Percentiles rank a stretch among this genome's conserved stretches.
These are phyloP conservation scores for Misopates orontium DNA, from an alignment of 257 asterid species.

Conservation along the genomic window DNA sequence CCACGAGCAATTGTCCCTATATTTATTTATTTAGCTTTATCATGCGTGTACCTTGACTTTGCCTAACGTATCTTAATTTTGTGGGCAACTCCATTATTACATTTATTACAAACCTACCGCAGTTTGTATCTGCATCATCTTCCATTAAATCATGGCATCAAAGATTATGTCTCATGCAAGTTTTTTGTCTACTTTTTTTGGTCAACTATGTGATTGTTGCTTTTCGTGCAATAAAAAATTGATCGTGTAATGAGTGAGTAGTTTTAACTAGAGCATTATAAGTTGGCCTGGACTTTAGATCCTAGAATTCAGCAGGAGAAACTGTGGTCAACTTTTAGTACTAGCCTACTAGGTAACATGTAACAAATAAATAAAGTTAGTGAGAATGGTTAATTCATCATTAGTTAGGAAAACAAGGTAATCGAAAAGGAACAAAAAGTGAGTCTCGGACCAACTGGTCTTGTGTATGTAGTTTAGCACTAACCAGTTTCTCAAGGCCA, in stretches of 20 bases:
- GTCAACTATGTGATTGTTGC: conserved; percentile 48
- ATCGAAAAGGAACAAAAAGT: conserved; percentile 11
- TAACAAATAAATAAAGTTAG: no score
- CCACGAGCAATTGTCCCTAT: conserved; percentile 61
- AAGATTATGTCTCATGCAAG: conserved; percentile 25
- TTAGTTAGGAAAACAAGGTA: background rate
- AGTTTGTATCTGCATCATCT: conserved; percentile 33
- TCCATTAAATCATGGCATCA: conserved; percentile 37
- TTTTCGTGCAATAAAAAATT: background rate
- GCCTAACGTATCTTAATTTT: conserved; percentile 22
- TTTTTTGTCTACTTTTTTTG: conserved; percentile 33
- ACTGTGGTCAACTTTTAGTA: no score
- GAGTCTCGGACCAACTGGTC: no score
- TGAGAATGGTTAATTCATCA: no score
- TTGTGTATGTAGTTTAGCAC: no score
- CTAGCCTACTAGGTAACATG: no score
- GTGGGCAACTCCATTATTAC: conserved; percentile 25
- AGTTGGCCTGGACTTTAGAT: no score
- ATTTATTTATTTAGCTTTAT: conserved; percentile 19
- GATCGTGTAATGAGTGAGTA: background rate
- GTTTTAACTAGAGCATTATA: no score
- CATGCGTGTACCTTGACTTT: conserved; percentile 33
- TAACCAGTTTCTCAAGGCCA: conserved; percentile 25
- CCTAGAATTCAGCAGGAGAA: no score
- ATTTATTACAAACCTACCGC: conserved; percentile 49